phyloP scores from a whole-genome alignment of 495 filamentous ascomycete species.

The Aspergillus carlsbadensis region DNA sequence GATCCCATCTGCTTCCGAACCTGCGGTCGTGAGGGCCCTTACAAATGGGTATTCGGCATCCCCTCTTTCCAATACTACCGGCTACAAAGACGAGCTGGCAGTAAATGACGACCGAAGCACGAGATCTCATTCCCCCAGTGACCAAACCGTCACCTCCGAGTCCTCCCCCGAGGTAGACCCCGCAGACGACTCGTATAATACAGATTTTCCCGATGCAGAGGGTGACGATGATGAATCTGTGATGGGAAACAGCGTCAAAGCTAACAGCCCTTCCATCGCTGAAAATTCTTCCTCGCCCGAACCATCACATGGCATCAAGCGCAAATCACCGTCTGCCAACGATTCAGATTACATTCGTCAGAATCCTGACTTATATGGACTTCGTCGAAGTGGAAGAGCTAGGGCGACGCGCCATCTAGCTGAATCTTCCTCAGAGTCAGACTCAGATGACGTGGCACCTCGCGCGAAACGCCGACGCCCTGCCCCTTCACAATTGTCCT shows the following conservation, averaged over 20 bases:
- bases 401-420: slow-evolving; percentile 55
- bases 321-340: slow-evolving; percentile 68
- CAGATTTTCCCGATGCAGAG: slow-evolving; percentile 37
- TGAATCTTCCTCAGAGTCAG: slow-evolving; percentile 71
- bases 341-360: slow-evolving; percentile 82
- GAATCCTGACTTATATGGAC: slow-evolving; percentile 94
- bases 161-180: slow-evolving; percentile 61
- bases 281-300: slow-evolving; percentile 67
- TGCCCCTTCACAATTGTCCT: slow-evolving; percentile 37
- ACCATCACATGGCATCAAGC: slow-evolving; percentile 65
- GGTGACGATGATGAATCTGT: slow-evolving; percentile 78
- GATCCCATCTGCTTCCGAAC: slow-evolving; percentile 50
- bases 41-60: slow-evolving; percentile 51
- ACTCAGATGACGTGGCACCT: slow-evolving; percentile 44
- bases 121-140: slow-evolving; percentile 49
- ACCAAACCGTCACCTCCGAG: slow-evolving; percentile 37
- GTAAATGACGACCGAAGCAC: slow-evolving; percentile 53
- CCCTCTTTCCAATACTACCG: slow-evolving; percentile 35
- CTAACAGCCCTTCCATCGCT: slow-evolving; percentile 46
- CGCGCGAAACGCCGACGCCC: slow-evolving; percentile 43
- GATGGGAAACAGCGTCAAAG: slow-evolving; percentile 61
- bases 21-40: slow-evolving; percentile 37
- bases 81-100: slow-evolving; percentile 33
- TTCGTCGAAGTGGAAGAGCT: slow-evolving; percentile 79
- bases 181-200: slow-evolving; percentile 55